Percentiles rank a stretch among this genome's conserved stretches.
Evolutionary conservation across 441 rosid genomes (phyloP).

Genomic region (Dalechampia spathulata): DNA sequence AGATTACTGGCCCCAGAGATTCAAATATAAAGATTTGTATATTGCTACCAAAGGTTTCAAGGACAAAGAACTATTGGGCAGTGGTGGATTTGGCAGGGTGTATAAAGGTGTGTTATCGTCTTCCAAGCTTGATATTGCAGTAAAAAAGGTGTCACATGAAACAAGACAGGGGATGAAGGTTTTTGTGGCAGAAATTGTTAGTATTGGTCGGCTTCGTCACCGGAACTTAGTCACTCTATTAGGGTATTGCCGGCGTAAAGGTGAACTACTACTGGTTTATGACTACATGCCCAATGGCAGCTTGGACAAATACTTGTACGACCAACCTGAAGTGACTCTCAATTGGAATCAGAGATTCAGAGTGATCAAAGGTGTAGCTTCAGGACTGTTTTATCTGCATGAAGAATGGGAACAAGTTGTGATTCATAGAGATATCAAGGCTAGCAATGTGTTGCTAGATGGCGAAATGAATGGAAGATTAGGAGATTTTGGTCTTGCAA

Average conservation of each 20-base stretch:
- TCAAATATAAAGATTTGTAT: constrained; percentile 29
- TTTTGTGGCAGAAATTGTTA: constrained; percentile 35
- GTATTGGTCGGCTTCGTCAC: constrained; percentile 36
- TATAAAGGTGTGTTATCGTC: constrained; percentile 28
- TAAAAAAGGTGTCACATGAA: constrained; percentile 31
- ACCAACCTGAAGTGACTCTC: constrained; percentile 21
- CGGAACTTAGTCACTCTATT: constrained; percentile 34
- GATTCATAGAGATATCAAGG: constrained; percentile 42
- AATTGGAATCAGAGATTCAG: constrained; percentile 32
- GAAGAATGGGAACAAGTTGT: constrained; percentile 29
- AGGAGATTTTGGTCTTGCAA: constrained; percentile 49
- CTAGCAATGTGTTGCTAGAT: constrained; percentile 40
- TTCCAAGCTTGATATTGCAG: constrained; percentile 25
- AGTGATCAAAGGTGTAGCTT: constrained; percentile 38
- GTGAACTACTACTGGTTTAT: constrained; percentile 38
- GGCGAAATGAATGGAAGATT: constrained; percentile 31
- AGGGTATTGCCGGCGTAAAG: constrained; percentile 39
- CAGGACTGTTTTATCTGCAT: constrained; percentile 28
- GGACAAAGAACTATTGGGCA: constrained; percentile 28
- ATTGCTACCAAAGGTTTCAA: constrained; percentile 37
- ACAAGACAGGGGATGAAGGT: constrained; percentile 34
- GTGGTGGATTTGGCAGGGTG: constrained; percentile 34
- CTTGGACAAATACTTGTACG: constrained; percentile 29
- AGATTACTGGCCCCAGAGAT: constrained; percentile 33
- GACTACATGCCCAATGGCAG: constrained; percentile 44